phyloP scores from a whole-genome alignment of 208 protist genomes.

The Vickermania ingenoplastis region DNA sequence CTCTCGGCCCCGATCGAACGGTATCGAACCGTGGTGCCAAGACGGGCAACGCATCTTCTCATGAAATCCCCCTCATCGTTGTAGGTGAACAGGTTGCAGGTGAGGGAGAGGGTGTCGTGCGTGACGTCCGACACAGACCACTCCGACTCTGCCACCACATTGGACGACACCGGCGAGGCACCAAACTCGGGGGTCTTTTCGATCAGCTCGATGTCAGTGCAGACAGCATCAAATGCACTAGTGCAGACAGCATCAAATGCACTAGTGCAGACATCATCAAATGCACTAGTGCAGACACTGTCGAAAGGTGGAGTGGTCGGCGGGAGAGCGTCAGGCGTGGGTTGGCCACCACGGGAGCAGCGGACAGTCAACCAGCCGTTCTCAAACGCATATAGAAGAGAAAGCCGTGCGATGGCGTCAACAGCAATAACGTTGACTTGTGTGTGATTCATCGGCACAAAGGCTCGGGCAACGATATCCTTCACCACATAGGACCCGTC shows the following conservation, averaged over 20 bases:
- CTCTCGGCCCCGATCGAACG: background rate
- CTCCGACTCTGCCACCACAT: too few species aligned
- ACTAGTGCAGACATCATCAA: background rate
- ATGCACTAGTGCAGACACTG: background rate
- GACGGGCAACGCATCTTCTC: background rate
- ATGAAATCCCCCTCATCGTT: background rate
- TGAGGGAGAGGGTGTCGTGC: too few species aligned
- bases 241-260: background rate
- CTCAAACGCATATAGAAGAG: conserved; percentile 43
- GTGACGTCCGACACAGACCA: too few species aligned
- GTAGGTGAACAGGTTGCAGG: background rate
- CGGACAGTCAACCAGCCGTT: conserved; percentile 41
- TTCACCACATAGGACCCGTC: background rate
- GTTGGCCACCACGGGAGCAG: too few species aligned
- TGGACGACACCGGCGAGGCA: background rate
- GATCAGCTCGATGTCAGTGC: background rate
- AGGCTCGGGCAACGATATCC: conserved; percentile 10
- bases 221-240: background rate
- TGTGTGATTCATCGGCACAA: conserved; percentile 55
- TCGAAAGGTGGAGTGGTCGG: too few species aligned
- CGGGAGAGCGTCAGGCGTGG: too few species aligned
- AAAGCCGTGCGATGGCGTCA: conserved; percentile 40
- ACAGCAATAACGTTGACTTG: conserved; percentile 36
- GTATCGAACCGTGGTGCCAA: background rate
- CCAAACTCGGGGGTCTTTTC: background rate